phyloP scores from a whole-genome alignment of 2,329 filamentous ascomycete species.

The Pseudogymnoascus sp. region DNA sequence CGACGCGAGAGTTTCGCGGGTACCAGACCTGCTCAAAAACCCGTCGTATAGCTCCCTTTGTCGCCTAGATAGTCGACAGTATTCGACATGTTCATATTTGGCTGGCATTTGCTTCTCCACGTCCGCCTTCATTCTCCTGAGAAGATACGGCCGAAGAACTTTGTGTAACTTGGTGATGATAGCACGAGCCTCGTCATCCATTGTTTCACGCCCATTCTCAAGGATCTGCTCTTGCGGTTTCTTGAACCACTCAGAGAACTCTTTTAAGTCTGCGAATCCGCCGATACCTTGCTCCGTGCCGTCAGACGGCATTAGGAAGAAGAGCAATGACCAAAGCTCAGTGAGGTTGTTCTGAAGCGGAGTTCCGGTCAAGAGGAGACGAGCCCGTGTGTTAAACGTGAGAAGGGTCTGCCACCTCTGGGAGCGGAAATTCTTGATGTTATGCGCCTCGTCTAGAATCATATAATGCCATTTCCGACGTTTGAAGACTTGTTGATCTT shows the following conservation, averaged over 20 bases:
- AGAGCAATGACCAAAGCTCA: constrained; percentile 92
- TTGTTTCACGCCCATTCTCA: constrained; percentile 84
- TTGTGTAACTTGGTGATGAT: constrained; percentile 93
- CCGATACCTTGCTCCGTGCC: constrained; percentile 65
- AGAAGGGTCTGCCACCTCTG: constrained; percentile 93
- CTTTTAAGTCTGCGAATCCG: constrained; percentile 86
- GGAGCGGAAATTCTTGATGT: constrained; percentile 99
- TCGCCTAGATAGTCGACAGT: constrained; percentile 88
- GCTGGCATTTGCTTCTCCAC: constrained; percentile 98
- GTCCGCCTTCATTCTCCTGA: constrained; percentile 86
- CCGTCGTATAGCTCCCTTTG: constrained; percentile 95
- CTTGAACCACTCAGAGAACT: constrained; percentile 94
- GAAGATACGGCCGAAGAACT: constrained; percentile 81
- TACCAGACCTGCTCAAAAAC: constrained; percentile 84
- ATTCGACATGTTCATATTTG: constrained; percentile 95
- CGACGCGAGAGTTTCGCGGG: constrained; percentile 76
- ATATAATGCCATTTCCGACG: constrained; percentile 93
- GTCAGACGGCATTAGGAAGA: constrained; percentile 89
- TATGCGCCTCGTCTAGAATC: constrained; percentile 96
- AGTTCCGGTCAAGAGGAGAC: constrained; percentile 84
- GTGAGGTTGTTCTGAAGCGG: constrained; percentile 95
- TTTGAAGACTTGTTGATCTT: constrained; percentile 90
- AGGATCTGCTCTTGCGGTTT: constrained; percentile 93
- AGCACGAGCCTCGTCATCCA: constrained; percentile 86
- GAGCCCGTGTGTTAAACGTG: constrained; percentile 81